Percentiles rank a stretch among this genome's conserved stretches.
Evolutionary conservation across 2,329 filamentous ascomycete species (phyloP).

Genomic region (Cytospora mali): DNA sequence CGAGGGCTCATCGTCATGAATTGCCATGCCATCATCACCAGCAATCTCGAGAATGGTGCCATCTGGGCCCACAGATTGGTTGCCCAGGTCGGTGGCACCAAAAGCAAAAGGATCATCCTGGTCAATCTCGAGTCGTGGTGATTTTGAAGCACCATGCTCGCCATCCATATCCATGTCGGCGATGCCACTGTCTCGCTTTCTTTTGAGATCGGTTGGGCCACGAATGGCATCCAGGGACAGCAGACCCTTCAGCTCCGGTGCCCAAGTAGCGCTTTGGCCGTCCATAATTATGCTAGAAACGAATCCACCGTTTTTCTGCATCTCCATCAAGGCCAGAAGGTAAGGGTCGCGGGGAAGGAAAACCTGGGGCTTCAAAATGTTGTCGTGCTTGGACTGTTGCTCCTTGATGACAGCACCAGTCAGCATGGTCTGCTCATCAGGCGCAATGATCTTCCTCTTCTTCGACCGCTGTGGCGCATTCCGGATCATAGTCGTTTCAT

Average conservation of each 20-base stretch:
- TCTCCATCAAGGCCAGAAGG: constrained; percentile 82
- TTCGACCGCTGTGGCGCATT: constrained; percentile 71
- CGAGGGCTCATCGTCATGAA: constrained; percentile 50
- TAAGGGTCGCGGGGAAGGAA: constrained; percentile 88
- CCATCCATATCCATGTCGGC: constrained; percentile 73
- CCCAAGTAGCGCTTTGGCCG: constrained; percentile 78
- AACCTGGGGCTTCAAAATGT: constrained; percentile 79
- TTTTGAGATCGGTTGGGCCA: constrained; percentile 79
- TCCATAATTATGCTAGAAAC: constrained; percentile 85
- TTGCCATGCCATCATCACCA: constrained; percentile 53
- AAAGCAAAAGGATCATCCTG: constrained; percentile 60
- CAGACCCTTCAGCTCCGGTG: constrained; percentile 88
- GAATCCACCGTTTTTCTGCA: constrained; percentile 90
- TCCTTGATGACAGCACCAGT: constrained; percentile 78
- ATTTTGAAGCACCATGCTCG: constrained; percentile 65
- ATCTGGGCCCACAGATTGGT: constrained; percentile 58
- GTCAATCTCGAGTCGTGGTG: constrained; percentile 69
- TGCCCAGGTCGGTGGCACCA: constrained; percentile 54
- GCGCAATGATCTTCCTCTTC: constrained; percentile 78
- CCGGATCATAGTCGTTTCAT: constrained; percentile 61
- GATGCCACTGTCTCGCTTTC: constrained; percentile 88
- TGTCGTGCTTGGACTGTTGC: constrained; percentile 82
- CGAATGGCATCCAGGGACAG: constrained; percentile 83
- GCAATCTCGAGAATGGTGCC: constrained; percentile 68
- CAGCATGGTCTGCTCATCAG: constrained; percentile 81